These are phyloP conservation scores for Flueggea neowawraea DNA, from an alignment of 441 rosid genomes.

Conservation along the genomic window DNA sequence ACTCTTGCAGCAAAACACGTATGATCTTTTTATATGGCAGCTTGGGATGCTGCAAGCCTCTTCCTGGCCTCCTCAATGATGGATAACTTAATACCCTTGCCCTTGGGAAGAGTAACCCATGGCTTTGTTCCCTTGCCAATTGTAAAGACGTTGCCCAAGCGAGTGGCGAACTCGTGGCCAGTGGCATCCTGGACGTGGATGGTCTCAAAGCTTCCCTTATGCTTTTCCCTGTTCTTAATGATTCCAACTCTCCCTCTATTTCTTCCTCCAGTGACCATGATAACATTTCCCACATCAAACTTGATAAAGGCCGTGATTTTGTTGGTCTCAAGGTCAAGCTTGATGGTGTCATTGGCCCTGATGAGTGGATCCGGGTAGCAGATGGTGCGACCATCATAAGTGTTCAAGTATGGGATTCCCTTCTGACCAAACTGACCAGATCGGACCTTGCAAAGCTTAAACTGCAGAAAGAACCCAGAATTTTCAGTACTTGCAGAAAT, in stretches of 20 bases:
- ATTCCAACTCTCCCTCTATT: slow-evolving; percentile 16
- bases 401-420: slow-evolving; percentile 17
- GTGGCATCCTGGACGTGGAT: slow-evolving; percentile 18
- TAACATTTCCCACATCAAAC: slow-evolving; percentile 22
- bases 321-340: slow-evolving; percentile 18
- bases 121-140: slow-evolving; percentile 22
- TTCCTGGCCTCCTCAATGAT: slow-evolving; percentile 29
- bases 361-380: slow-evolving; percentile 23
- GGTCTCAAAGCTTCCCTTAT: slow-evolving; percentile 24
- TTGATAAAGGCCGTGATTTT: slow-evolving; percentile 22
- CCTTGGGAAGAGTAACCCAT: slow-evolving; percentile 24
- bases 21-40: slow-evolving; percentile 2
- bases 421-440: slow-evolving; percentile 12
- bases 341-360: slow-evolving; percentile 22
- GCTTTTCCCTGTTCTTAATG: slow-evolving; percentile 24
- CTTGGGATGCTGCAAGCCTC: slow-evolving; percentile 16
- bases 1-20: too few relatives aligned
- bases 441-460: slow-evolving; percentile 18
- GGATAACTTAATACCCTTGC: slow-evolving; percentile 26
- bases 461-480: neutral
- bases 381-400: slow-evolving; percentile 22
- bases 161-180: slow-evolving; percentile 24
- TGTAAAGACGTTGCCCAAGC: slow-evolving; percentile 19
- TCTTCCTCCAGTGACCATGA: slow-evolving; percentile 27
- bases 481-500: too few relatives aligned